Evolutionary conservation across 2,329 filamentous ascomycete genomes (phyloP).

Genomic region (Hypoxylon sp.): DNA sequence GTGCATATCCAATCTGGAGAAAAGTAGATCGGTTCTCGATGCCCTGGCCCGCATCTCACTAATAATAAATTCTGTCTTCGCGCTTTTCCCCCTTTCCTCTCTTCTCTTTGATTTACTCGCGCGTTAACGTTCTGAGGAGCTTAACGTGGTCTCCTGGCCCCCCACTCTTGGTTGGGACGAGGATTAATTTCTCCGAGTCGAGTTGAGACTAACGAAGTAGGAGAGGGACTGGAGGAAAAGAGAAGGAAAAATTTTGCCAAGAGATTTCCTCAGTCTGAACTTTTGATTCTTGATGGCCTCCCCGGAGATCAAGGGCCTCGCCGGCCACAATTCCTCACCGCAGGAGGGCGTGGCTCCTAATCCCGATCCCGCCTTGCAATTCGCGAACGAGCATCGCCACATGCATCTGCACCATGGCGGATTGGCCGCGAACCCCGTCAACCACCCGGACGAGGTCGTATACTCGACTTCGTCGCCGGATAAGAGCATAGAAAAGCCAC

Average conservation of each 20-base stretch:
- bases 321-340: conserved; percentile 43
- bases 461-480: conserved; percentile 60
- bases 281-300: conserved; percentile 37
- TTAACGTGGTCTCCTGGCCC: conserved; percentile 31
- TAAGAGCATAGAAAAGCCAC: conserved; percentile 55
- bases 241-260: conserved; percentile 18
- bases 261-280: conserved; percentile 5
- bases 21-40: conserved; percentile 29
- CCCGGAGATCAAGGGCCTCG: conserved; percentile 40
- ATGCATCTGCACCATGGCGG: conserved; percentile 58
- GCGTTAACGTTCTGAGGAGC: conserved; percentile 31
- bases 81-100: conserved; percentile 23
- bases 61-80: conserved; percentile 27
- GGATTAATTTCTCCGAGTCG: conserved; percentile 32
- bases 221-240: conserved; percentile 11
- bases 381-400: conserved; percentile 59
- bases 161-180: conserved; percentile 34
- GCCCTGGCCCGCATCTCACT: conserved; percentile 31
- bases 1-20: conserved; percentile 27
- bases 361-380: conserved; percentile 52
- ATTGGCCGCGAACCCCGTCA: conserved; percentile 50
- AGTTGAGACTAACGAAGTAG: conserved; percentile 17
- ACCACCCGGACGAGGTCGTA: conserved; percentile 59
- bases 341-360: conserved; percentile 42
- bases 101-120: conserved; percentile 23